These are phyloP conservation scores for Crithidia sp. DNA, from an alignment of 208 protist species.

Conservation along the genomic window DNA sequence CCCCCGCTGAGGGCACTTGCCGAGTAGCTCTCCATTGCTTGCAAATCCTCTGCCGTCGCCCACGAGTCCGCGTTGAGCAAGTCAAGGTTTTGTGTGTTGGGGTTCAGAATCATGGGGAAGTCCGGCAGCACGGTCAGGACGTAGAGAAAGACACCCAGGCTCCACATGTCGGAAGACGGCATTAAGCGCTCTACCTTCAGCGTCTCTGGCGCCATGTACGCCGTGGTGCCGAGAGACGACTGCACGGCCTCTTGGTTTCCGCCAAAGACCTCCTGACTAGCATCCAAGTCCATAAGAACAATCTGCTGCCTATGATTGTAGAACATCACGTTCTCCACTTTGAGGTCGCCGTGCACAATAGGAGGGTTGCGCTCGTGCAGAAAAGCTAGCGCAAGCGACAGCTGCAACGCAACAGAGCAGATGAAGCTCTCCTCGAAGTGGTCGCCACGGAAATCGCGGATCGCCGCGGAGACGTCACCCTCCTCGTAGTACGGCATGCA, in stretches of 20 bases:
- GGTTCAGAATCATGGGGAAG: conserved; percentile 75
- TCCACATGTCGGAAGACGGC: conserved; percentile 84
- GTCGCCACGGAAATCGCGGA: conserved; percentile 46
- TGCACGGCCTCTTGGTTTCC: conserved; percentile 35
- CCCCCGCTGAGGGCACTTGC: conserved; percentile 25
- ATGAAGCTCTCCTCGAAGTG: conserved; percentile 61
- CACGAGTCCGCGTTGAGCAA: conserved; percentile 68
- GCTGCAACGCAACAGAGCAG: conserved; percentile 67
- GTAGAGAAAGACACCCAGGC: conserved; percentile 79
- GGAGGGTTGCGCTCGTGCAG: conserved; percentile 81
- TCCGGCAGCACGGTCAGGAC: conserved; percentile 76
- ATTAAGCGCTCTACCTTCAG: conserved; percentile 58
- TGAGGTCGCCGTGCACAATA: conserved; percentile 85
- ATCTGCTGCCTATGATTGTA: conserved; percentile 56
- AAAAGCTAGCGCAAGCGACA: conserved; percentile 55
- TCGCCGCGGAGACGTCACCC: conserved; percentile 58
- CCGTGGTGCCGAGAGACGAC: conserved; percentile 51
- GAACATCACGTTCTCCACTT: conserved; percentile 79
- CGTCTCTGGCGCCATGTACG: conserved; percentile 84
- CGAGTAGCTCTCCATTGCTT: conserved; percentile 41
- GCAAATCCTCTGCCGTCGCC: conserved; percentile 53
- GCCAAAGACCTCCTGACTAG: conserved; percentile 52
- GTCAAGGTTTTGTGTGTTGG: conserved; percentile 46
- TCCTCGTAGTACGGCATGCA: conserved; percentile 83
- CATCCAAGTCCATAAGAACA: conserved; percentile 84